Conservation (phyloP, 768 basidiomycete species). For the Leucosporidium yakuticum region DNA sequence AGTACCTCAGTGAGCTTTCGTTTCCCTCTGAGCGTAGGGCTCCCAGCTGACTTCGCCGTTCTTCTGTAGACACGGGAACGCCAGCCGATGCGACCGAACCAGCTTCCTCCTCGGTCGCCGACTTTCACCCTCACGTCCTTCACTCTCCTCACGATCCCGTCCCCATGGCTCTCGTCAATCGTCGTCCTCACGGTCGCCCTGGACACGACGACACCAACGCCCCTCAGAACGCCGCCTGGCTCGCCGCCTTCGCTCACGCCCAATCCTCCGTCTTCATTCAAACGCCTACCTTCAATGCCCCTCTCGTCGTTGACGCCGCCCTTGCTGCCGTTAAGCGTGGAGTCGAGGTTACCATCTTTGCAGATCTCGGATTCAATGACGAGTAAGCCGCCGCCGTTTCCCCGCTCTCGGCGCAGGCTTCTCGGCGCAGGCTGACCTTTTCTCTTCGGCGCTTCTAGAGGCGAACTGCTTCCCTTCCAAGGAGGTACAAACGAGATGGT, state of each 20-base stretch:
- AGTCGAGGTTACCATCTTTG: conserved; percentile 55
- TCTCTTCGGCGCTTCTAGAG: conserved; percentile 24
- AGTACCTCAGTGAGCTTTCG: too few species aligned
- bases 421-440: too few species aligned
- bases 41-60: too few species aligned
- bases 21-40: too few species aligned
- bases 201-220: conserved; percentile 44
- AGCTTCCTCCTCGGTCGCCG: too few species aligned
- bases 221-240: conserved; percentile 62
- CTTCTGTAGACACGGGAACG: too few species aligned
- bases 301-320: conserved; percentile 52
- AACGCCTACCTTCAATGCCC: conserved; percentile 63
- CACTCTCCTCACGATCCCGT: conserved; percentile 43
- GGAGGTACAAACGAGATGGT: conserved; percentile 68
- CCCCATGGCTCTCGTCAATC: conserved; percentile 59
- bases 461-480: conserved; percentile 58
- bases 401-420: too few species aligned
- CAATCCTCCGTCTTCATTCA: conserved; percentile 60
- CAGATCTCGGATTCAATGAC: conserved; percentile 52
- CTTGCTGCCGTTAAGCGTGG: conserved; percentile 39
- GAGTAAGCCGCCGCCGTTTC: conserved; percentile 35
- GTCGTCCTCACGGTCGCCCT: conserved; percentile 53
- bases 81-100: too few species aligned
- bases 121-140: conserved; percentile 57
- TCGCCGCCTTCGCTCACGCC: conserved; percentile 58